Conservation (phyloP, 768 basidiomycete species). For the Suillus spraguei region DNA sequence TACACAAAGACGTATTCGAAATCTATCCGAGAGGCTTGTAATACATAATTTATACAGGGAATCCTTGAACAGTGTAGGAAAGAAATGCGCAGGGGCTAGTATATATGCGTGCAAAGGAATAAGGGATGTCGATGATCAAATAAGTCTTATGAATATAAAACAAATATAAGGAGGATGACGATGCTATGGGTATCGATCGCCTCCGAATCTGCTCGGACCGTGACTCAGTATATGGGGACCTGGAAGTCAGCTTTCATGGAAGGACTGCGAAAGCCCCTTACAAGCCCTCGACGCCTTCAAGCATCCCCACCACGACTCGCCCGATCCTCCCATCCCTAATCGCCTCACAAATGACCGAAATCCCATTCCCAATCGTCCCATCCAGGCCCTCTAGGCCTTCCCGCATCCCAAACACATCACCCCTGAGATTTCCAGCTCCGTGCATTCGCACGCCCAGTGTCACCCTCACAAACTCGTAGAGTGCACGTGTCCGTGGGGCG, state of each 20-base stretch:
- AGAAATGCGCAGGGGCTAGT: neutral
- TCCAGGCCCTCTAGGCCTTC: constrained; percentile 51
- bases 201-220: neutral
- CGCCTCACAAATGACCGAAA: constrained; percentile 78
- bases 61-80: neutral
- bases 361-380: constrained; percentile 64
- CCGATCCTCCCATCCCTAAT: constrained; percentile 74
- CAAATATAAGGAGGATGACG: neutral
- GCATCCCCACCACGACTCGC: constrained; percentile 55
- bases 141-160: neutral
- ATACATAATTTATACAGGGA: neutral
- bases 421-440: constrained; percentile 69
- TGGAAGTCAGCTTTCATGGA: neutral
- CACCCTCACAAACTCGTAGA: constrained; percentile 79
- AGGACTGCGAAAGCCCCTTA: neutral
- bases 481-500: constrained; percentile 49
- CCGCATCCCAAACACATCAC: constrained; percentile 58
- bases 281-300: constrained; percentile 30
- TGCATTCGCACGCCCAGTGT: constrained; percentile 80
- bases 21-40: neutral
- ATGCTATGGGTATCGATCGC: too few species aligned
- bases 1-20: neutral
- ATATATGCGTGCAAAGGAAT: neutral
- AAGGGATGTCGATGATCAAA: neutral
- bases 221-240: neutral